These are phyloP conservation scores for Phaeosphaeriaceae sp. DNA, from an alignment of 2,329 filamentous ascomycete species.

Conservation along the genomic window DNA sequence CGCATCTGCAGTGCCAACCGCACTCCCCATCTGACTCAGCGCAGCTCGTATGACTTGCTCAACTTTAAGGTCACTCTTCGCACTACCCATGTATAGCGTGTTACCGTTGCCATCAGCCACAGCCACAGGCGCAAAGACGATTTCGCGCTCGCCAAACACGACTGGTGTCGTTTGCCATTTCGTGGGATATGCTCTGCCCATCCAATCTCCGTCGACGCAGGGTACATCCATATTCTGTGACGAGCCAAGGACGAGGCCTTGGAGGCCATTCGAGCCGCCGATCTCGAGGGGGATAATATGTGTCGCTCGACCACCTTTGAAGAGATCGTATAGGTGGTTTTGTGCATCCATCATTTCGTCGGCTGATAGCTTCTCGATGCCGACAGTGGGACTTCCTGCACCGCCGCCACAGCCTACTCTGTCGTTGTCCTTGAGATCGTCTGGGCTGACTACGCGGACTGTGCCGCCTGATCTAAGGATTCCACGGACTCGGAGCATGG, in stretches of 20 bases:
- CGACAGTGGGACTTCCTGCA: slow-evolving; percentile 54
- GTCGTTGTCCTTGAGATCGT: slow-evolving; percentile 54
- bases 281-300: slow-evolving; percentile 55
- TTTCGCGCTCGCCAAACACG: slow-evolving; percentile 51
- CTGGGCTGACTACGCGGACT: slow-evolving; percentile 52
- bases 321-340: slow-evolving; percentile 43
- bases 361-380: slow-evolving; percentile 53
- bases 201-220: slow-evolving; percentile 57
- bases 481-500: slow-evolving; percentile 53
- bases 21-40: slow-evolving; percentile 46
- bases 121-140: slow-evolving; percentile 49
- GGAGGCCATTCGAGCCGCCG: slow-evolving; percentile 57
- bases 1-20: slow-evolving; percentile 47
- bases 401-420: slow-evolving; percentile 56
- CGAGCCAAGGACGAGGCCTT: slow-evolving; percentile 49
- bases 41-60: slow-evolving; percentile 49
- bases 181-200: slow-evolving; percentile 58
- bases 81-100: slow-evolving; percentile 48
- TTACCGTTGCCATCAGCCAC: slow-evolving; percentile 55
- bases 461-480: slow-evolving; percentile 51
- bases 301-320: slow-evolving; percentile 42
- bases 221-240: slow-evolving; percentile 52
- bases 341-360: slow-evolving; percentile 54
- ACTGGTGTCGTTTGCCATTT: slow-evolving; percentile 55
- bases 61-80: slow-evolving; percentile 48